Evolutionary conservation across 306 rosid species (phyloP), one percentile per base, ranked within the genome.

Genomic region (Hippophae tibetana): DNA sequence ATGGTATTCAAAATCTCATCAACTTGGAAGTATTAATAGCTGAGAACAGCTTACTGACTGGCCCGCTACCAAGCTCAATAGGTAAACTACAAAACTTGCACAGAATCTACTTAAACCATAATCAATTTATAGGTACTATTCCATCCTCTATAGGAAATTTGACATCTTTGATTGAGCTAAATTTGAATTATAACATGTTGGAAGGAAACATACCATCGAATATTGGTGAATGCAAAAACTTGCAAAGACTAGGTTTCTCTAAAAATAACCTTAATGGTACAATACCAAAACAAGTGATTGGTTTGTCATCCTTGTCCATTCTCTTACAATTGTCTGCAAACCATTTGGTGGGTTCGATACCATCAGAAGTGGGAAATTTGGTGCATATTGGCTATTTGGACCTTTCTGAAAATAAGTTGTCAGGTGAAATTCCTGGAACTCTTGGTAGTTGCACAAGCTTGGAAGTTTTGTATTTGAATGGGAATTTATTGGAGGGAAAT

Each of bases 61-160:
- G 62, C 0, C 7, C 0, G 9, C 7, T 56, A 11, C 70, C 63
- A 1, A 40, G 14, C 7, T 8, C 3, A 50, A 56, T 57, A 4
- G 63, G 63, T 14, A 56, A 48, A 45, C 12, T 66, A 1, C 40
- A 42, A 5, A 41, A 11, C 8, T 3, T 66, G 12, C 18, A 10
- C 5, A 0, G 0, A 8, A 0, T 65, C 26, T 0, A 0, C 10
- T 13, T 66, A 1, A 0, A 0, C 2, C 7, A 12, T 0, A 66
- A 8, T 44, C 7, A 1, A 8, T 18, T 66, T 8, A 47, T 56
- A 7, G 50, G 63, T 1, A 1, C 5, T 0, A 47, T 66, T 6
- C 57, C 63, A 23, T 14, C 70, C 11, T 47, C 50, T 6, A 7
- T 57, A 41, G 43, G 70, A 5, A 56, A 47, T 42, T 43, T 56